Conservation (phyloP, 108 stramenopile genomes). For the Skeletonema grethae region DNA sequence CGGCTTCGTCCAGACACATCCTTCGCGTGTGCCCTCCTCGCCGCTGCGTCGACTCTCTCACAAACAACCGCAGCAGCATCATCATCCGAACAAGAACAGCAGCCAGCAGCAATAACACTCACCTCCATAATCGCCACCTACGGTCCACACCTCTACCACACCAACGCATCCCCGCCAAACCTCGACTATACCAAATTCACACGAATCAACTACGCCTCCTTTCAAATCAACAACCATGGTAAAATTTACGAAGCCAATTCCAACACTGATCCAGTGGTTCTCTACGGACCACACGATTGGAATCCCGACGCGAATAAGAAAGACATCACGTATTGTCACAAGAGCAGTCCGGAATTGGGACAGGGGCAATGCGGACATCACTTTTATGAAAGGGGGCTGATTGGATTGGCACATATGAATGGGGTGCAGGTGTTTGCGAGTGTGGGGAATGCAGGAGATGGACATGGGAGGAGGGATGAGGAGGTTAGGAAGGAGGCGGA, state of each 20-base stretch:
- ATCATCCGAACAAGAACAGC: too few relatives aligned
- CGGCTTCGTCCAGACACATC: too few relatives aligned
- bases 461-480: background rate
- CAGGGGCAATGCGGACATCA: conserved; percentile 7
- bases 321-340: background rate
- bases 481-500: background rate
- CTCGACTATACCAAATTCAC: conserved; percentile 10
- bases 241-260: background rate
- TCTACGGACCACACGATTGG: conserved; percentile 6
- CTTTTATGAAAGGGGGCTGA: conserved; percentile 24
- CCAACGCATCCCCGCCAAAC: background rate
- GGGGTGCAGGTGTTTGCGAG: conserved; percentile 12
- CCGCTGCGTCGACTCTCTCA: background rate
- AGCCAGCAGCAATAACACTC: too few relatives aligned
- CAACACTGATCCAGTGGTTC: background rate
- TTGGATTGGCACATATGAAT: conserved; percentile 21
- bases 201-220: conserved; percentile 11
- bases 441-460: background rate
- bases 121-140: background rate
- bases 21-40: background rate
- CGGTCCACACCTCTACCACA: background rate
- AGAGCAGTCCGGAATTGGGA: conserved; percentile 5
- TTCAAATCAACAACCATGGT: background rate
- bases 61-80: background rate
- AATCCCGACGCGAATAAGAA: background rate